These are phyloP conservation scores for Neurospora sublineolata DNA, from an alignment of 495 filamentous ascomycete species.

Conservation along the genomic window DNA sequence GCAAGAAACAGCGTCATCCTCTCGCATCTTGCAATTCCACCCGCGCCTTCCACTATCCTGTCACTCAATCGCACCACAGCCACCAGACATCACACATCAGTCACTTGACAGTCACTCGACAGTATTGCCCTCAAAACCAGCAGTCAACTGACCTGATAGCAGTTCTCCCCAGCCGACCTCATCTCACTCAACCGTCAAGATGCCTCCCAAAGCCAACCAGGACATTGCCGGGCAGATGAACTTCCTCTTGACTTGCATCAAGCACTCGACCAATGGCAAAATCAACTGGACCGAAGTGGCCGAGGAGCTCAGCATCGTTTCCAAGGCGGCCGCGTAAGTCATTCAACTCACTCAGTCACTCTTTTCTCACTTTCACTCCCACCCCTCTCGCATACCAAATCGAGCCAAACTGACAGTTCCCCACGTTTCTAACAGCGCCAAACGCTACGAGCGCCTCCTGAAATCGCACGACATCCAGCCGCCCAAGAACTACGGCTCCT, in stretches of 20 bases:
- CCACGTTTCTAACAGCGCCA: conserved; percentile 11
- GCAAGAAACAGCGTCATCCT: background rate
- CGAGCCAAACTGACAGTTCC: background rate
- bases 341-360: background rate
- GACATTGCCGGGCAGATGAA: conserved; percentile 37
- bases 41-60: background rate
- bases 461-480: conserved; percentile 40
- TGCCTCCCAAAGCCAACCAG: conserved; percentile 38
- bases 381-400: background rate
- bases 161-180: background rate
- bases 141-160: background rate
- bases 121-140: background rate
- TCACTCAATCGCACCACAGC: background rate
- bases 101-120: background rate
- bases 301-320: conserved; percentile 49
- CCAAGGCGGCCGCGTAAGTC: conserved; percentile 59
- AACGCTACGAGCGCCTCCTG: conserved; percentile 54
- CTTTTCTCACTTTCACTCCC: background rate
- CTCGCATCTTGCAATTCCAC: background rate
- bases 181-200: conserved; percentile 17
- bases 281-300: conserved; percentile 52
- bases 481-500: background rate
- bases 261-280: conserved; percentile 43
- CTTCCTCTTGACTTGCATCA: conserved; percentile 55
- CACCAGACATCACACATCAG: background rate